phyloP scores from a whole-genome alignment of 2,329 filamentous ascomycete species.

The Teratosphaeria viscida region DNA sequence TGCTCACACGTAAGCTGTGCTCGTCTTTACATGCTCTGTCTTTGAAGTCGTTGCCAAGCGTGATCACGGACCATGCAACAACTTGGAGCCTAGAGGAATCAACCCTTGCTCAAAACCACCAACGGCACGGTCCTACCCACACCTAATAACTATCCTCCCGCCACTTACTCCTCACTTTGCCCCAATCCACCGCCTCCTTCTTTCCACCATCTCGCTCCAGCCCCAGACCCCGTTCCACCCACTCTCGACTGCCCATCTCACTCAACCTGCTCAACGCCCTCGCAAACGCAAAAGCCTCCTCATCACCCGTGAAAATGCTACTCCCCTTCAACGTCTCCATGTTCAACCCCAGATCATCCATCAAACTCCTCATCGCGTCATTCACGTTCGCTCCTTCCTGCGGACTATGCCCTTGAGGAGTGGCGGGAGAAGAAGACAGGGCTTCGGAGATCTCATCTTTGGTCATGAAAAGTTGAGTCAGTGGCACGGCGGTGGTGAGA shows the following conservation, averaged over 20 bases:
- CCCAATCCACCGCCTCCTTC: slow-evolving; percentile 38
- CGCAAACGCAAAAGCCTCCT: slow-evolving; percentile 94
- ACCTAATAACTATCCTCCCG: slow-evolving; percentile 5
- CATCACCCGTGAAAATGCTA: slow-evolving; percentile 82
- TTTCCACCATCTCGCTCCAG: slow-evolving; percentile 55
- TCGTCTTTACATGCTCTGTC: no score
- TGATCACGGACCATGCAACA: no score
- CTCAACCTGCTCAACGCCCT: slow-evolving; percentile 71
- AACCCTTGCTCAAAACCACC: no score
- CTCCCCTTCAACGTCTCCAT: slow-evolving; percentile 77
- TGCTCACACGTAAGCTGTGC: no score
- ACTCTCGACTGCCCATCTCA: slow-evolving; percentile 91
- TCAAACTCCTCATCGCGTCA: slow-evolving; percentile 64
- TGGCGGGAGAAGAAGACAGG: slow-evolving; percentile 27
- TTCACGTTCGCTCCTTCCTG: slow-evolving; percentile 40
- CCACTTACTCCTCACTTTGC: slow-evolving; percentile 3
- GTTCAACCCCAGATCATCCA: slow-evolving; percentile 80
- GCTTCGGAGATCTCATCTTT: slow-evolving; percentile 34
- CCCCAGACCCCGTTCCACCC: slow-evolving; percentile 71
- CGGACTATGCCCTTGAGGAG: slow-evolving; percentile 14
- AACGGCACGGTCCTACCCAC: no score
- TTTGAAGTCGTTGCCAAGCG: no score
- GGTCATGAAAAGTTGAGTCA: slow-evolving; percentile 65
- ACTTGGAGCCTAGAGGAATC: no score
- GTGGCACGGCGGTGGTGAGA: slow-evolving; percentile 75